Conservation (phyloP, 495 filamentous ascomycete genomes). For the Podospora pseudoanserina region DNA sequence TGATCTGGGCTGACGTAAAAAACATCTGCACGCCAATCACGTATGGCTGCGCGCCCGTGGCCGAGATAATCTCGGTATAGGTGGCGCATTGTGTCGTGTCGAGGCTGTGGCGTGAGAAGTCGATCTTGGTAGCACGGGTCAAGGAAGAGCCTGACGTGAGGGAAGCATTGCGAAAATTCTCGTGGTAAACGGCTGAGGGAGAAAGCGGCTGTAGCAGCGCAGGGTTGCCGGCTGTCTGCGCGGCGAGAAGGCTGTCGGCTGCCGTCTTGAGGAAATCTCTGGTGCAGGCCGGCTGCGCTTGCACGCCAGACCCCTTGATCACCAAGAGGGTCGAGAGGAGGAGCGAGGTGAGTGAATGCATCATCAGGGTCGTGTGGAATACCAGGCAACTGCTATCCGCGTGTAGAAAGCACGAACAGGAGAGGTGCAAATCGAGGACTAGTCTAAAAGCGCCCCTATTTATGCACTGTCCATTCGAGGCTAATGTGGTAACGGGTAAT, state of each 20-base stretch:
- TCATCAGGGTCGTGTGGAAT: neutral
- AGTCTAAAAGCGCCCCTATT: neutral
- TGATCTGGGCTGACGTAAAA: conserved; percentile 29
- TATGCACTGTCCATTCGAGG: neutral
- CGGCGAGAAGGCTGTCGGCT: conserved; percentile 42
- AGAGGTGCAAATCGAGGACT: neutral
- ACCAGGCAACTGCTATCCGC: neutral
- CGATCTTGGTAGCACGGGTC: conserved; percentile 40
- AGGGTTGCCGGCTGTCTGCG: conserved; percentile 41
- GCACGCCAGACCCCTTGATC: neutral
- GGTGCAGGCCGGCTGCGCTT: conserved; percentile 31
- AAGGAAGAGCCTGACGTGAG: conserved; percentile 38
- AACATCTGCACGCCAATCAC: conserved; percentile 49
- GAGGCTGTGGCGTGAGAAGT: conserved; percentile 46
- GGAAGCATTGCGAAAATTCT: conserved; percentile 36
- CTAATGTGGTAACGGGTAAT: conserved; percentile 6
- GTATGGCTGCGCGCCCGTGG: conserved; percentile 42
- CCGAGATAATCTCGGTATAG: conserved; percentile 50
- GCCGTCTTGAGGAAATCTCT: conserved; percentile 39
- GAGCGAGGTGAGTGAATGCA: neutral
- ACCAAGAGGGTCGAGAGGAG: conserved; percentile 6
- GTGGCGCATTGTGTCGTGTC: conserved; percentile 51
- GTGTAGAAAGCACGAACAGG: neutral
- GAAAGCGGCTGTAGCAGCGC: conserved; percentile 28
- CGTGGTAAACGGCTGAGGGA: conserved; percentile 22